A percentile compares a stretch with the other conserved stretches of the same genome.
Conservation (phyloP, 805 yeast species). For the Komagataella pastoris region DNA sequence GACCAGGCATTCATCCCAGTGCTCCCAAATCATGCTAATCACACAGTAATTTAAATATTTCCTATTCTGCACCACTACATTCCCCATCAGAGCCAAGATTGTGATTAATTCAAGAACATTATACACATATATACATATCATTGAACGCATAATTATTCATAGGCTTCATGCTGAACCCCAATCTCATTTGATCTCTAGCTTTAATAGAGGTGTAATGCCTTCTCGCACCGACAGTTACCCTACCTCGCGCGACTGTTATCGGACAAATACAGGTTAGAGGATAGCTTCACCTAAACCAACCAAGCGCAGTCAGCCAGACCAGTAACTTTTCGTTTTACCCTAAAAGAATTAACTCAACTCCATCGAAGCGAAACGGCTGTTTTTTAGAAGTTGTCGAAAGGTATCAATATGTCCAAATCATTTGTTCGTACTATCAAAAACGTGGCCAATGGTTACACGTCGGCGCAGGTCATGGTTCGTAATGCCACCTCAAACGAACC, state of each 20-base stretch:
- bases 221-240: background rate
- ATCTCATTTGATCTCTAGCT: background rate
- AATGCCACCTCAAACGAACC: slow-evolving; percentile 87
- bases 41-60: too few species aligned
- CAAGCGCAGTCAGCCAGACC: background rate
- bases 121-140: background rate
- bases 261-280: background rate
- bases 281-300: background rate
- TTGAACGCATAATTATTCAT: background rate
- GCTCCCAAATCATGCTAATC: too few species aligned
- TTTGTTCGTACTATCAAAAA: slow-evolving; percentile 78
- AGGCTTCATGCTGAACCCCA: background rate
- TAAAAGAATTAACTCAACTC: background rate
- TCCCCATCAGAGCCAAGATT: background rate
- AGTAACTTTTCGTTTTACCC: background rate
- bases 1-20: too few species aligned
- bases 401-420: slow-evolving; percentile 48
- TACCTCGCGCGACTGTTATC: background rate
- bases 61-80: too few species aligned
- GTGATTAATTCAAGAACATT: background rate
- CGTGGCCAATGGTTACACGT: slow-evolving; percentile 78
- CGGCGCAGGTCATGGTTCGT: slow-evolving; percentile 77
- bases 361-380: background rate
- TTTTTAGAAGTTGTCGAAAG: background rate
- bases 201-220: background rate